Evolutionary conservation across 306 rosid genomes (phyloP).

Genomic region (Ormosia emarginata): DNA sequence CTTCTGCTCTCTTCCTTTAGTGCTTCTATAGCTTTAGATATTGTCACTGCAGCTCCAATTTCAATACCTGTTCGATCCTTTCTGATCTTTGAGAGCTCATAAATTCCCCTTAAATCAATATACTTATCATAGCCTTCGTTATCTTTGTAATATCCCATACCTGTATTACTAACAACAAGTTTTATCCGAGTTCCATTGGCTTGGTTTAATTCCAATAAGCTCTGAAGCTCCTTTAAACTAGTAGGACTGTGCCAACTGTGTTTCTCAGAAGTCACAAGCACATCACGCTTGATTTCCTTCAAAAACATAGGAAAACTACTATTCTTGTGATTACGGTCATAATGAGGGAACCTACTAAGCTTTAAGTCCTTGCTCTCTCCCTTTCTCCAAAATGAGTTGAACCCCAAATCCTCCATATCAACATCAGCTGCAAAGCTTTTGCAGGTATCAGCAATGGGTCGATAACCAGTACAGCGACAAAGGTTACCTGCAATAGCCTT

Average conservation of each 20-base stretch:
- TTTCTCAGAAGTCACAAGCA: constrained; percentile 40
- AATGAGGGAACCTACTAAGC: constrained; percentile 47
- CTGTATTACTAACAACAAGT: constrained; percentile 77
- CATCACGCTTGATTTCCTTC: constrained; percentile 40
- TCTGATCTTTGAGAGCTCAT: constrained; percentile 52
- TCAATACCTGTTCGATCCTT: constrained; percentile 59
- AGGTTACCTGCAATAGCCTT: constrained; percentile 80
- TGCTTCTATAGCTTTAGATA: constrained; percentile 62
- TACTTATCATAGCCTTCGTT: constrained; percentile 43
- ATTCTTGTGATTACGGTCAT: constrained; percentile 22
- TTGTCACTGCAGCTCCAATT: constrained; percentile 70
- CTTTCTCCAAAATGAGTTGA: constrained; percentile 74
- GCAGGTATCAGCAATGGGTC: constrained; percentile 89
- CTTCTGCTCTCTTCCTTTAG: constrained; percentile 27
- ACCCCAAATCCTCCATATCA: constrained; percentile 90
- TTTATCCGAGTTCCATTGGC: constrained; percentile 28
- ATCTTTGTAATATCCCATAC: constrained; percentile 76
- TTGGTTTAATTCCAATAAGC: constrained; percentile 29
- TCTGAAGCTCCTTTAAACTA: constrained; percentile 50
- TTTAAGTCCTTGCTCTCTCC: constrained; percentile 50
- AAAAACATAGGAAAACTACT: constrained; percentile 61
- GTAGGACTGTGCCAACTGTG: constrained; percentile 57
- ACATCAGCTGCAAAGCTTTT: constrained; percentile 85
- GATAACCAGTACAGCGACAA: constrained; percentile 93
- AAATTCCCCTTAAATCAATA: constrained; percentile 52